Percentiles rank a stretch among this genome's conserved stretches.
phyloP scores from a whole-genome alignment of 139 green algal species.

The Micractinium conductrix region DNA sequence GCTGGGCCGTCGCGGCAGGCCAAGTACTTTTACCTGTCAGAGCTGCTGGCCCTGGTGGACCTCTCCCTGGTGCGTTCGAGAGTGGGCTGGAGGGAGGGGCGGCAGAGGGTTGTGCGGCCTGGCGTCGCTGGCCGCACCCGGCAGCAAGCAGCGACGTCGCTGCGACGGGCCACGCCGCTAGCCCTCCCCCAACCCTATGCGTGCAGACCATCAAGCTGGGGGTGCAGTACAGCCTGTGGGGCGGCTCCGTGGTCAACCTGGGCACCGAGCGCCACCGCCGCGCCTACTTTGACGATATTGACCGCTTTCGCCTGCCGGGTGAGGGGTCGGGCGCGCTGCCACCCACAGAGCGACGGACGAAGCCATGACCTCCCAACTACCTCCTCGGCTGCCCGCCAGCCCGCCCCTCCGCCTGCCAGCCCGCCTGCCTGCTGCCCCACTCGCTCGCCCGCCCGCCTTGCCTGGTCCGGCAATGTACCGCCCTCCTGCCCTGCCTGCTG shows the following conservation, averaged over 20 bases:
- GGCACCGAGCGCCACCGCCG: constrained; percentile 74
- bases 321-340: no score
- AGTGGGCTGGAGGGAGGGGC: not conserved
- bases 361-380: no score
- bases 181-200: not conserved
- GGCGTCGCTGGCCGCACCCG: not conserved
- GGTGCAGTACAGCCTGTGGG: constrained; percentile 86
- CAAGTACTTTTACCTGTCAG: constrained; percentile 73
- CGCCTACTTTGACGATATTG: constrained; percentile 86
- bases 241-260: constrained; percentile 75
- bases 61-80: constrained; percentile 62
- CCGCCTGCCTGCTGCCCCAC: no score
- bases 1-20: no score
- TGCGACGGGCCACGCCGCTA: not conserved
- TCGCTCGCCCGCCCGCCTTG: no score
- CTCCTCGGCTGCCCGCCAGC: no score
- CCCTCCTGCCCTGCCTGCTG: no score
- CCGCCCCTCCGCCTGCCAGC: no score
- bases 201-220: constrained; percentile 79
- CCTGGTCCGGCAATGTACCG: no score
- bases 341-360: no score
- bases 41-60: constrained; percentile 78
- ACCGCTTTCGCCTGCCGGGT: constrained; percentile 36
- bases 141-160: no score
- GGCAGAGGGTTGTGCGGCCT: not conserved